These are phyloP conservation scores for Evernia prunastri DNA, from an alignment of 495 filamentous ascomycete genomes.

Conservation along the genomic window DNA sequence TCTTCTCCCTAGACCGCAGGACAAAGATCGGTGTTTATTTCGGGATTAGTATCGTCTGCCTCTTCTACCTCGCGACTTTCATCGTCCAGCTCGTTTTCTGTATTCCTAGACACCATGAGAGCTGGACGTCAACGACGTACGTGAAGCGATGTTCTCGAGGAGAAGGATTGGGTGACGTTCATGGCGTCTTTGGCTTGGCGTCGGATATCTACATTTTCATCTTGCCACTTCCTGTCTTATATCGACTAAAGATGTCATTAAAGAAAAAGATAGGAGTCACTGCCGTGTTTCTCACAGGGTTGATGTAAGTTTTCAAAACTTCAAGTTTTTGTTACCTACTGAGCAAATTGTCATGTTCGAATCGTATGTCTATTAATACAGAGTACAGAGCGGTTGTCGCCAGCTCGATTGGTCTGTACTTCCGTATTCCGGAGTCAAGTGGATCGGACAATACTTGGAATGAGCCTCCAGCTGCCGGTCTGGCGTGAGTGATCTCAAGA, in stretches of 20 bases:
- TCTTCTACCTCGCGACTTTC: conserved; percentile 17
- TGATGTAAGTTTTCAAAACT: conserved; percentile 20
- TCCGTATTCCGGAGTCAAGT: neutral
- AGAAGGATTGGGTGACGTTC: neutral
- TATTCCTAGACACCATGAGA: conserved; percentile 7
- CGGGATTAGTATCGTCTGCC: conserved; percentile 16
- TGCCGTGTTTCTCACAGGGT: conserved; percentile 23
- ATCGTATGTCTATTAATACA: neutral
- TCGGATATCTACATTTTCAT: conserved; percentile 28
- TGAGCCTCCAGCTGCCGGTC: neutral
- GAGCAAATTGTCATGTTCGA: neutral
- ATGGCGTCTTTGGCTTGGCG: conserved; percentile 19
- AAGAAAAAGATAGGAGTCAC: conserved; percentile 20
- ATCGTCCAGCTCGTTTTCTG: conserved; percentile 13
- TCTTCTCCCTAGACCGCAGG: conserved; percentile 21
- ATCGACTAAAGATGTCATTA: conserved; percentile 16
- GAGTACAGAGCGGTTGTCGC: neutral
- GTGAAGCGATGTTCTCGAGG: conserved; percentile 3
- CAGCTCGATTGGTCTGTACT: neutral
- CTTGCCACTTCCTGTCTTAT: conserved; percentile 25
- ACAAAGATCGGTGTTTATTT: conserved; percentile 9
- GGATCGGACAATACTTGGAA: neutral
- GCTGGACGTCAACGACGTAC: conserved; percentile 2
- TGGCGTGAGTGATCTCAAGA: conserved; percentile 2
- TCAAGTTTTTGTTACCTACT: neutral